Percentiles rank a stretch among this genome's conserved stretches.
phyloP scores from a whole-genome alignment of 768 basidiomycete species.

The Guyanaporus albipodus region DNA sequence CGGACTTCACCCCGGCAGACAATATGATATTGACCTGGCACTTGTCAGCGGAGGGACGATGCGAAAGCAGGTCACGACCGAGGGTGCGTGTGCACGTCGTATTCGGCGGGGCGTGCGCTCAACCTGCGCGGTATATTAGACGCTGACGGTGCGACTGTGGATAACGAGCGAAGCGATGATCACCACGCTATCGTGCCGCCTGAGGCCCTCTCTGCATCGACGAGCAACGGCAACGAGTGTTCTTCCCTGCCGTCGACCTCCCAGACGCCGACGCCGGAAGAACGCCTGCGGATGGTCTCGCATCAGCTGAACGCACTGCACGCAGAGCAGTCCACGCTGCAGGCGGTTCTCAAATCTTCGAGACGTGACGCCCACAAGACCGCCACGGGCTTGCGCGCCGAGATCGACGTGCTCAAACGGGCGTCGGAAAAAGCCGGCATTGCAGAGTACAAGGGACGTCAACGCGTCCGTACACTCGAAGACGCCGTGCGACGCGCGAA shows the following conservation, averaged over 20 bases:
- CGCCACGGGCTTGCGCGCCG: conserved; percentile 73
- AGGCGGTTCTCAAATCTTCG: conserved; percentile 66
- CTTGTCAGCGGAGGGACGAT: conserved; percentile 63
- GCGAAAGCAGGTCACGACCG: conserved; percentile 64
- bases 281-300: conserved; percentile 61
- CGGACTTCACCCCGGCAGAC: conserved; percentile 80
- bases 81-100: conserved; percentile 39
- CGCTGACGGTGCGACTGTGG: conserved; percentile 19
- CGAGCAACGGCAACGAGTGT: conserved; percentile 21
- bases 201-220: conserved; percentile 24
- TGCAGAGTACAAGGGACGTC: conserved; percentile 74
- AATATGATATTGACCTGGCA: conserved; percentile 86
- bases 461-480: conserved; percentile 84
- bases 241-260: conserved; percentile 24
- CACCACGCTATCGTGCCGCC: conserved; percentile 2
- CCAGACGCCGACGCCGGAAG: conserved; percentile 51
- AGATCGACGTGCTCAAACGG: conserved; percentile 81
- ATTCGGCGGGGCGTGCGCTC: conserved; percentile 5
- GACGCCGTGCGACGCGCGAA: conserved; percentile 82
- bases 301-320: conserved; percentile 60
- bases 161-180: conserved; percentile 23
- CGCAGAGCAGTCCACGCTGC: conserved; percentile 65
- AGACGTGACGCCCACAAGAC: conserved; percentile 82
- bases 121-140: conserved; percentile 12
- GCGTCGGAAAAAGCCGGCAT: conserved; percentile 75